Base-by-base conservation (phyloP, 2,329 filamentous ascomycete genomes). In the Neonectria neomacrospora region DNA sequence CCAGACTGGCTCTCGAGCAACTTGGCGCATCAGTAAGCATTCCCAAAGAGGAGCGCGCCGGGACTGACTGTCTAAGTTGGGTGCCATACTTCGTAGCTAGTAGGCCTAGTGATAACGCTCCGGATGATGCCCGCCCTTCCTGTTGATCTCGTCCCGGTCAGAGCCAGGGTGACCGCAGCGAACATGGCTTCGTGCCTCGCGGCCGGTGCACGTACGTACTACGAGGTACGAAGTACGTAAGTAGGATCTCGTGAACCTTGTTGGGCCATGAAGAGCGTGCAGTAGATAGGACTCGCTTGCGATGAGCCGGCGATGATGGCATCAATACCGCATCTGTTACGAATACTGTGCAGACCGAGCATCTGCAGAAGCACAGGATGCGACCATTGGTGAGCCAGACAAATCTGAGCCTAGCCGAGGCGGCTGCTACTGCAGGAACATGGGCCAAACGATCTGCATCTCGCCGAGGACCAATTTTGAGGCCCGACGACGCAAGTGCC, bases 341-440 rank as follows among this genome's bases (percentile, higher is more conserved):
- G 28, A 30, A 32, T 50, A 6, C 26, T 50, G 45, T n/a, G n/a
- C 3, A 28, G 28, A 28, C 28, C n/a, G 10, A 32, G 26, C 28
- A 30, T 32, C n/a, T 32, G 45, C n/a, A 12, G 18, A 28, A 6
- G 23, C 22, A 39, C 53, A 64, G 65, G 39, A 61, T 53, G 37
- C 58, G 51, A 44, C 56, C 47, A 34, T 58, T 41, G 39, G n/a
- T 5, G 55, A 56, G 47, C 60, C 66, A 67, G 55, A 63, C 50
- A 53, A 55, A 45, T 59, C 62, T 37, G 61, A 63, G 70, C 52
- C 54, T 69, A 70, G 70, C 65, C 50, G 45, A 62, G 54, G 32
- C 58, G 54, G 32, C 58, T 56, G 66, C 69, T 72, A 72, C 70
- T 72, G 70, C 70, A 72, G 70, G 70, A 72, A 73, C 70, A 61